Percentiles rank a stretch among this genome's conserved stretches.
These are phyloP conservation scores for Alternaria novae-zelandiae DNA, from an alignment of 2,329 filamentous ascomycete species.

Conservation along the genomic window DNA sequence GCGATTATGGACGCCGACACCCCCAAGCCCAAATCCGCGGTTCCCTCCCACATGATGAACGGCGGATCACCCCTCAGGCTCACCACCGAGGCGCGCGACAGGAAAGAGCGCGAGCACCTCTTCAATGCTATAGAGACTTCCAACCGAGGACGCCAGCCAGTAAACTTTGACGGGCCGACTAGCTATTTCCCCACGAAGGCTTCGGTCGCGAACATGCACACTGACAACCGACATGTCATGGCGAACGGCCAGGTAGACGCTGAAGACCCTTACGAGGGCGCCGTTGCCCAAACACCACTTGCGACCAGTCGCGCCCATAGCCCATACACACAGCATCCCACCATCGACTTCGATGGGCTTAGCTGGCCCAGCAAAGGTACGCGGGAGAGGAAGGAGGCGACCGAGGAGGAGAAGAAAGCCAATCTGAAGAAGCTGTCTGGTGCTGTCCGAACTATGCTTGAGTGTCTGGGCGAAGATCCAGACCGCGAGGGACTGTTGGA, in stretches of 20 bases:
- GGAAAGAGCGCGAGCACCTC: constrained; percentile 62
- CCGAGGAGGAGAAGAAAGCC: constrained; percentile 63
- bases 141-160: constrained; percentile 56
- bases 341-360: constrained; percentile 62
- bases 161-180: constrained; percentile 52
- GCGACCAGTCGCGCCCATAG: constrained; percentile 59
- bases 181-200: constrained; percentile 38
- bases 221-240: constrained; percentile 22
- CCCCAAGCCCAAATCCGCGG: constrained; percentile 57
- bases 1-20: constrained; percentile 52
- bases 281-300: constrained; percentile 58
- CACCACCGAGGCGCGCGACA: constrained; percentile 55
- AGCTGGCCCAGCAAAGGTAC: constrained; percentile 68
- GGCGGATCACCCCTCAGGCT: constrained; percentile 59
- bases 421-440: constrained; percentile 67
- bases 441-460: constrained; percentile 68
- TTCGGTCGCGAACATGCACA: constrained; percentile 19
- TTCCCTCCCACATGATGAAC: constrained; percentile 65
- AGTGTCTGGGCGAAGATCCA: constrained; percentile 71
- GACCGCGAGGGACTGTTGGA: constrained; percentile 68
- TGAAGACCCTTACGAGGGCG: constrained; percentile 61
- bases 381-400: constrained; percentile 64
- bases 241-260: constrained; percentile 47
- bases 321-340: constrained; percentile 58
- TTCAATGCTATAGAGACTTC: constrained; percentile 66